Evolutionary conservation across 225 moss, liverwort and hornwort species (phyloP).

Genomic region (Bryoerythrophyllum caledonicum): DNA sequence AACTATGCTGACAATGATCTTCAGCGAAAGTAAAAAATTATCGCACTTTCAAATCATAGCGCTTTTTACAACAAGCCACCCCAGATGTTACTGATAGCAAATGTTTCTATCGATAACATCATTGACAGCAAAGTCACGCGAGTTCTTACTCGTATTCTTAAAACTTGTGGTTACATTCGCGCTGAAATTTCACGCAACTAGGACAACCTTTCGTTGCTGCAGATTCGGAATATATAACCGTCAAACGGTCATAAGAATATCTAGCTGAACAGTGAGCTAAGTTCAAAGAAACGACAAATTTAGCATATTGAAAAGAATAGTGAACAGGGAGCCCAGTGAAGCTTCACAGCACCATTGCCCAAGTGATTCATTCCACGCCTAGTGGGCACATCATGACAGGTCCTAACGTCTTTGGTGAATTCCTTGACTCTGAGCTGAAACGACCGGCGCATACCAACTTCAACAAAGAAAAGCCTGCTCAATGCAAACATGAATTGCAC

Average conservation of each 20-base stretch:
- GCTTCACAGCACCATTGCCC: neutral
- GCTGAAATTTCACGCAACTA: neutral
- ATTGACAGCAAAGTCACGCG: no score
- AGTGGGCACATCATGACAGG: neutral
- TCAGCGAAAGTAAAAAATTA: no score
- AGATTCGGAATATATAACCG: conserved; percentile 4
- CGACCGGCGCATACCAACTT: neutral
- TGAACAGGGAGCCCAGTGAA: neutral
- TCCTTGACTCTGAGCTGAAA: neutral
- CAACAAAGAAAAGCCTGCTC: neutral
- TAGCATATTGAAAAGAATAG: no score
- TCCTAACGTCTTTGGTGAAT: neutral
- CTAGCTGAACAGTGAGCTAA: neutral
- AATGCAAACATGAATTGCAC: neutral
- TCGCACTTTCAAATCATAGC: no score
- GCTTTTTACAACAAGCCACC: no score
- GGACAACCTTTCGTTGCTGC: neutral
- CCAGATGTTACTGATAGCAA: no score
- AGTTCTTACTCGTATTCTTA: neutral
- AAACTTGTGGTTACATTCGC: no score
- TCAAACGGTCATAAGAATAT: neutral
- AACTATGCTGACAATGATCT: no score
- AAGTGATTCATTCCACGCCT: no score
- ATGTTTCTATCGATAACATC: no score
- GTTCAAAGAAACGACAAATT: neutral